A percentile compares a stretch with the other conserved stretches of the same genome.
These are phyloP conservation scores for Neoboletus magnificus DNA, from an alignment of 768 basidiomycete genomes.

Conservation along the genomic window DNA sequence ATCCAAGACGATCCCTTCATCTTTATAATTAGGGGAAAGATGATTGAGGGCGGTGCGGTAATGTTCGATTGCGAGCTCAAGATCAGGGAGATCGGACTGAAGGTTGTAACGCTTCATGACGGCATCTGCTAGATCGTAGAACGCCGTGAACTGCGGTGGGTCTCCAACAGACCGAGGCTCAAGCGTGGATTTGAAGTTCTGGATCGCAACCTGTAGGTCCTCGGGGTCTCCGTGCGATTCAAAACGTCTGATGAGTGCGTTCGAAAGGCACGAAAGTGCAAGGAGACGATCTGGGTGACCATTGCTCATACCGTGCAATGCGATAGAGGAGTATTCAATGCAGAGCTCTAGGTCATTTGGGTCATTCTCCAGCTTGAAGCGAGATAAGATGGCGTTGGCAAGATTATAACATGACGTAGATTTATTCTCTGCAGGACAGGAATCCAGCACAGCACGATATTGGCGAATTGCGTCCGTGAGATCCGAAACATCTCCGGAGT, in stretches of 20 bases:
- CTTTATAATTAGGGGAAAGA: conserved; percentile 12
- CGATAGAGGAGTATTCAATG: conserved; percentile 19
- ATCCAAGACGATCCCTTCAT: conserved; percentile 14
- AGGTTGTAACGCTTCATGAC: conserved; percentile 28
- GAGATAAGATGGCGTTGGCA: conserved; percentile 30
- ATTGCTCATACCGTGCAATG: conserved; percentile 13
- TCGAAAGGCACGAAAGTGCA: conserved; percentile 22
- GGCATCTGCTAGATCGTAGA: conserved; percentile 28
- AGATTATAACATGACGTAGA: conserved; percentile 27
- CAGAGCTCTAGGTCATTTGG: conserved; percentile 21
- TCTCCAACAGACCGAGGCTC: conserved; percentile 15
- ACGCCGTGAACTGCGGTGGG: conserved; percentile 10
- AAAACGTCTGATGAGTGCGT: conserved; percentile 24
- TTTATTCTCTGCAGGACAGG: conserved; percentile 14
- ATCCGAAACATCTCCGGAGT: conserved; percentile 17
- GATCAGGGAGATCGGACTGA: conserved; percentile 18
- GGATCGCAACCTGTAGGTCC: conserved; percentile 31
- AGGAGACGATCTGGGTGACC: conserved; percentile 16
- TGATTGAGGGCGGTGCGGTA: conserved; percentile 20
- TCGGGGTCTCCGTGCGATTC: conserved; percentile 6
- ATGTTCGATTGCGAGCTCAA: conserved; percentile 28
- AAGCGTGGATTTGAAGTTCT: conserved; percentile 20
- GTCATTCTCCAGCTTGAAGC: conserved; percentile 22
- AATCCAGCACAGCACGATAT: conserved; percentile 21
- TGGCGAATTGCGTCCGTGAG: conserved; percentile 24